phyloP scores from a whole-genome alignment of 345 rosid genomes.

The Citrus australasica region DNA sequence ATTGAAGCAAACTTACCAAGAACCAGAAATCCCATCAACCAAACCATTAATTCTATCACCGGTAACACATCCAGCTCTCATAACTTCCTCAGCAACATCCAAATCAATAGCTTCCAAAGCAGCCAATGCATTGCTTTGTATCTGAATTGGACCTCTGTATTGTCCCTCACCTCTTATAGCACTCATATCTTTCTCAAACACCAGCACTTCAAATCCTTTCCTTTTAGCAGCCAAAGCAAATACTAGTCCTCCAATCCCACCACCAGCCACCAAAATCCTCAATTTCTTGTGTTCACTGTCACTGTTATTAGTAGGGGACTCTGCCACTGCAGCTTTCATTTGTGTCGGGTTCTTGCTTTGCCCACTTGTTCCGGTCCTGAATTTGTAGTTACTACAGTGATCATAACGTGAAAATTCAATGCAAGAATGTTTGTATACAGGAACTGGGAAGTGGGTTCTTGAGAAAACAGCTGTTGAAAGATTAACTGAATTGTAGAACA shows the following conservation, averaged over 20 bases:
- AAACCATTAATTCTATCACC: conserved; percentile 94
- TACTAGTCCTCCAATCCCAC: conserved; percentile 88
- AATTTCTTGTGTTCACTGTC: conserved; percentile 35
- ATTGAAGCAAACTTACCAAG: conserved; percentile 52
- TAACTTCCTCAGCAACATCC: conserved; percentile 79
- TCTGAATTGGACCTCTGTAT: conserved; percentile 93
- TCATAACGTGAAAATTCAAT: conserved; percentile 39
- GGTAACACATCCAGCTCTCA: conserved; percentile 85
- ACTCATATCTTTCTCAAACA: conserved; percentile 88
- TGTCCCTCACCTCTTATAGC: conserved; percentile 97
- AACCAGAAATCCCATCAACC: conserved; percentile 89
- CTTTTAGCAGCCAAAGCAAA: conserved; percentile 85
- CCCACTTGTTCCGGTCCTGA: conserved; percentile 24
- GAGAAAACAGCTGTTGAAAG: conserved; percentile 50
- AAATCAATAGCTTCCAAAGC: conserved; percentile 92
- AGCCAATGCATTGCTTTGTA: conserved; percentile 95
- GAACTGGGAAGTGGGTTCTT: conserved; percentile 43
- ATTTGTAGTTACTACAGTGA: conserved; percentile 19
- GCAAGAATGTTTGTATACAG: conserved; percentile 24
- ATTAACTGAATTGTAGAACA: conserved; percentile 43
- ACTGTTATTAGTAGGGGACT: conserved; percentile 13
- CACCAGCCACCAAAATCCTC: conserved; percentile 80
- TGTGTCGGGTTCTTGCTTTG: conserved; percentile 20
- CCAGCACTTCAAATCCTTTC: conserved; percentile 81
- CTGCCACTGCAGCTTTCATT: conserved; percentile 44